Conservation (phyloP, 306 rosid species). For the Hippophae tibetana region DNA sequence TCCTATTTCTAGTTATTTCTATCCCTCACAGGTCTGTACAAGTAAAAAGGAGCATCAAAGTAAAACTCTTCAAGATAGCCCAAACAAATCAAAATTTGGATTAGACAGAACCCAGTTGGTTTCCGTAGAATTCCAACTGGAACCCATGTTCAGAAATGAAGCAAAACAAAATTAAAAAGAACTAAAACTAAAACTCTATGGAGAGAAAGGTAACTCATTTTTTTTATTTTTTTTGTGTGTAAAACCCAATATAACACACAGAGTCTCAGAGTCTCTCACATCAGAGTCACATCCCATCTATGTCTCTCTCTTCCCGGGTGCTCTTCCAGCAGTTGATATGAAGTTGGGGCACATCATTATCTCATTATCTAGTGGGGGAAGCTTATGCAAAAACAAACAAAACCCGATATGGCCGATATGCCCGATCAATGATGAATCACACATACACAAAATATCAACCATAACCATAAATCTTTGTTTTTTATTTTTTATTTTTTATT, state of each 20-base stretch:
- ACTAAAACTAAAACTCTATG: neutral
- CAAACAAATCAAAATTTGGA: constrained; percentile 17
- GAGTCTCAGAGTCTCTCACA: neutral
- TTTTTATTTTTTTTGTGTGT: neutral
- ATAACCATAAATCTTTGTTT: too few relatives aligned
- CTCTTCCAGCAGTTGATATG: constrained; percentile 52
- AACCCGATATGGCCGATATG: constrained; percentile 21
- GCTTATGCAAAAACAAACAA: constrained; percentile 55
- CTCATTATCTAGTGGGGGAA: constrained; percentile 87
- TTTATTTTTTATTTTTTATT: neutral
- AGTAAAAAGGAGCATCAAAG: constrained; percentile 38
- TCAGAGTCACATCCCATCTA: constrained; percentile 1
- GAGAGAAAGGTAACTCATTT: neutral
- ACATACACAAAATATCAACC: neutral
- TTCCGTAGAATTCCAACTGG: constrained; percentile 32
- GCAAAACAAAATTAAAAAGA: neutral
- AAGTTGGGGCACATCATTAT: constrained; percentile 62
- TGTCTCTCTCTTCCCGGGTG: constrained; percentile 24
- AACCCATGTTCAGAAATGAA: constrained; percentile 28
- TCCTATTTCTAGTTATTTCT: constrained; percentile 36
- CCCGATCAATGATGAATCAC: neutral
- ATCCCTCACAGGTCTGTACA: constrained; percentile 36
- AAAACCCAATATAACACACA: constrained; percentile 1
- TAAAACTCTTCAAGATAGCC: constrained; percentile 29
- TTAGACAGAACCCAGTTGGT: constrained; percentile 20